Base-by-base conservation (phyloP, 1,284 basidiomycete species). In the Ceratobasidium sp. region DNA sequence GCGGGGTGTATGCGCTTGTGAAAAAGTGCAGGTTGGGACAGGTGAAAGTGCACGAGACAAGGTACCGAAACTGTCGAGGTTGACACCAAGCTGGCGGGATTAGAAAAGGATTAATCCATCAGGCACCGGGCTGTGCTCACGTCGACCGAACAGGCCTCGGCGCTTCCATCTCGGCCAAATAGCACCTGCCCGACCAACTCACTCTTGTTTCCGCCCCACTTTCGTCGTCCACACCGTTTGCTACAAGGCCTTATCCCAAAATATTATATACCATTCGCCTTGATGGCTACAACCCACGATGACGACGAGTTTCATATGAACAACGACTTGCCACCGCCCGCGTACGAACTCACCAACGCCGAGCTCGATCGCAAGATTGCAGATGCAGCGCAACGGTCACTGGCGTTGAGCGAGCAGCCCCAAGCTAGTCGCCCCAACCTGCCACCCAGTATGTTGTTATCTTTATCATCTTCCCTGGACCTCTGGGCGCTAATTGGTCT, bases 281-380 rank as follows among this genome's bases (percentile, higher is more conserved):
- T 43, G 34, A 65, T 52, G 43, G 34, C 46, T 13, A 34, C 64
- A 25, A 34, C 67, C 5, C 64, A 67, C 37, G 64, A 68, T 22
- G 49, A 74, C 61, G 43, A 56, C 40, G 25, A 69, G 52, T 56
- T 67, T 29, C 54, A 62, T 40, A 15, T 51, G 51, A 57, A 67
- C 40, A 46, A 43, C 54, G 61, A 74, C 68, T 46, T 37, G 25
- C 77, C 73, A 7, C 79, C 79, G 7, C 79, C 79, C 6, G 76
- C 79, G 4, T 79, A 79, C 66, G 67, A 79, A 51, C 68, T 78
- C 52, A 76, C 77, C 19, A 61, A 76, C 49, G 64, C 51, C 4
- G 77, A 78, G 43, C 69, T 78, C 56, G 76, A 78, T 59, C 46
- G 67, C 6, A 78, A 78, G 59, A 69, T 78, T n/a, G 71, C 77